These are phyloP conservation scores for Daldinia sp. DNA, from an alignment of 2,329 filamentous ascomycete species.

Conservation along the genomic window DNA sequence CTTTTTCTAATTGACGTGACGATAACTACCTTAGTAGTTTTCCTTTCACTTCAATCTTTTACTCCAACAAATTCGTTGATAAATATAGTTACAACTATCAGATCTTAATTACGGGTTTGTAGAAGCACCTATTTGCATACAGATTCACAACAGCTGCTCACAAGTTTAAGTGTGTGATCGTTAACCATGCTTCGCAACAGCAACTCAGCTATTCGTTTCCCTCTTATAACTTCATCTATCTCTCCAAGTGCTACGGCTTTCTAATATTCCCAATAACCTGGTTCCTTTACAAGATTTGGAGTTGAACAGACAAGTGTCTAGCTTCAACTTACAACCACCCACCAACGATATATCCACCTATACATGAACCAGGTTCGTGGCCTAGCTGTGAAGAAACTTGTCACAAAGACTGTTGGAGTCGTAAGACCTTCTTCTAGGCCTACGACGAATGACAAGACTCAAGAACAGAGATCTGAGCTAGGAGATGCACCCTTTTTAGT, in stretches of 20 bases:
- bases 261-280: not conserved
- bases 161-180: not conserved
- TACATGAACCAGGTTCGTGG: not conserved
- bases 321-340: not conserved
- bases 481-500: slow-evolving; percentile 32
- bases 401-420: slow-evolving; percentile 47
- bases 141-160: not conserved
- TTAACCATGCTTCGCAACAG: not conserved
- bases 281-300: not conserved
- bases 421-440: slow-evolving; percentile 36
- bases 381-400: slow-evolving; percentile 50
- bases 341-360: not conserved
- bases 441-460: slow-evolving; percentile 49
- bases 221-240: not conserved
- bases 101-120: not conserved
- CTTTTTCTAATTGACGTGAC: not conserved
- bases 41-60: not conserved
- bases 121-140: not conserved
- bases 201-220: not conserved
- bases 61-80: not conserved
- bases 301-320: not conserved
- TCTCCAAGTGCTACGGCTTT: not conserved
- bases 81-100: not conserved
- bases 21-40: too few species aligned
- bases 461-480: slow-evolving; percentile 67